Evolutionary conservation across 164 flowering plant genomes (phyloP).

Genomic region (Warburgia ugandensis): DNA sequence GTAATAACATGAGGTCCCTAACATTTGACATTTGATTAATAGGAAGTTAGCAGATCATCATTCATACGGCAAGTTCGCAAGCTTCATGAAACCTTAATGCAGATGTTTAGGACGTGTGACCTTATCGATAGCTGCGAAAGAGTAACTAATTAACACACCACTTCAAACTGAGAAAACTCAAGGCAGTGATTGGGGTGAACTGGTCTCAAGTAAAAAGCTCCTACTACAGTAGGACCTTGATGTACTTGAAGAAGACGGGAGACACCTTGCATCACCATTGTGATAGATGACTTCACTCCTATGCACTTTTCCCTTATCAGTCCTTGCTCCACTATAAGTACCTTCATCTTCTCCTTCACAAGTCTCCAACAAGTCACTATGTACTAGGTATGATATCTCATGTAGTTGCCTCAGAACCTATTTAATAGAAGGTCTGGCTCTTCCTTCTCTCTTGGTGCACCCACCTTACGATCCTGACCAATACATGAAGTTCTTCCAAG

Average conservation of each 20-base stretch:
- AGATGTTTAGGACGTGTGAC: no score
- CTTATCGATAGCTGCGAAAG: neutral
- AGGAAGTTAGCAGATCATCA: no score
- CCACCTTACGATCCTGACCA: conserved; percentile 59
- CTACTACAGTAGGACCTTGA: conserved; percentile 87
- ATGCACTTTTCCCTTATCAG: conserved; percentile 47
- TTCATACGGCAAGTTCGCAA: no score
- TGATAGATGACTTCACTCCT: conserved; percentile 40
- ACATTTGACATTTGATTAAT: no score
- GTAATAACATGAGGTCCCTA: no score
- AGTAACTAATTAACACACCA: neutral
- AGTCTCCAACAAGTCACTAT: conserved; percentile 52
- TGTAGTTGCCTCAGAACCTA: conserved; percentile 82
- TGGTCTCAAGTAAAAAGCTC: conserved; percentile 78
- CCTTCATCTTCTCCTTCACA: conserved; percentile 63
- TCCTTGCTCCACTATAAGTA: no score
- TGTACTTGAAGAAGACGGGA: conserved; percentile 91
- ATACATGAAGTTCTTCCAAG: conserved; percentile 66
- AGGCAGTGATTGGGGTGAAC: conserved; percentile 72
- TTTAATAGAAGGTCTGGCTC: conserved; percentile 81
- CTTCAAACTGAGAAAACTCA: conserved; percentile 29
- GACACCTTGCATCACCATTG: conserved; percentile 68
- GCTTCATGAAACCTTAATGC: no score
- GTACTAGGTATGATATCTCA: conserved; percentile 72
- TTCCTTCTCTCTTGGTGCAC: conserved; percentile 90